Percentiles rank a stretch among this genome's conserved stretches.
phyloP scores from a whole-genome alignment of 2,329 filamentous ascomycete genomes.

The Hymenoscyphus albidus region DNA sequence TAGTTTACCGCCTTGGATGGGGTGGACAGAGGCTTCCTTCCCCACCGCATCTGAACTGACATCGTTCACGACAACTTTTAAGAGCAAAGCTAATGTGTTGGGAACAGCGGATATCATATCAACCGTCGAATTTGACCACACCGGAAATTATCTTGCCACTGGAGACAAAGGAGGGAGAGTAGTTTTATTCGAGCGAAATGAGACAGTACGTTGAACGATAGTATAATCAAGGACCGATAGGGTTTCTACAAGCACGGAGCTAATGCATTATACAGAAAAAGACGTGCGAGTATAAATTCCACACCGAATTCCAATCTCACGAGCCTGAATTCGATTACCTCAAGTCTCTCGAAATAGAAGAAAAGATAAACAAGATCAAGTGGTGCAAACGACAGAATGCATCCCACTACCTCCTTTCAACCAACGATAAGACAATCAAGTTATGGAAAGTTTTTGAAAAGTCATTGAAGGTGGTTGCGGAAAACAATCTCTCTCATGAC shows the following conservation, averaged over 20 bases:
- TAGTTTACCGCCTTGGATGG: conserved; percentile 14
- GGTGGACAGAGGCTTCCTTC: not conserved
- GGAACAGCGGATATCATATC: conserved; percentile 79
- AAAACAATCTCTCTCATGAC: conserved; percentile 97
- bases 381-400: conserved; percentile 98
- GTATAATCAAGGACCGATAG: not conserved
- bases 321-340: conserved; percentile 99
- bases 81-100: conserved; percentile 14
- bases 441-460: conserved; percentile 99
- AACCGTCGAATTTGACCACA: conserved; percentile 87
- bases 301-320: conserved; percentile 99
- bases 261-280: conserved; percentile 71
- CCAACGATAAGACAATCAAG: conserved; percentile 99
- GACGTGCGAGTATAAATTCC: conserved; percentile 99
- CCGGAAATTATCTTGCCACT: conserved; percentile 84
- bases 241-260: conserved; percentile 17
- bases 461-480: conserved; percentile 95
- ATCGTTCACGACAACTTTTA: not conserved
- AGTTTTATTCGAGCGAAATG: conserved; percentile 87
- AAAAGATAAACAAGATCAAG: conserved; percentile 99
- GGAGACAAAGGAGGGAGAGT: conserved; percentile 85
- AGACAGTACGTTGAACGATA: conserved; percentile 62
- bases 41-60: not conserved
- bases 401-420: conserved; percentile 95
- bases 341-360: conserved; percentile 98